A percentile compares a stretch with the other conserved stretches of the same genome.
phyloP scores from a whole-genome alignment of 2,329 filamentous ascomycete species.

The Pseudogymnoascus sp. region DNA sequence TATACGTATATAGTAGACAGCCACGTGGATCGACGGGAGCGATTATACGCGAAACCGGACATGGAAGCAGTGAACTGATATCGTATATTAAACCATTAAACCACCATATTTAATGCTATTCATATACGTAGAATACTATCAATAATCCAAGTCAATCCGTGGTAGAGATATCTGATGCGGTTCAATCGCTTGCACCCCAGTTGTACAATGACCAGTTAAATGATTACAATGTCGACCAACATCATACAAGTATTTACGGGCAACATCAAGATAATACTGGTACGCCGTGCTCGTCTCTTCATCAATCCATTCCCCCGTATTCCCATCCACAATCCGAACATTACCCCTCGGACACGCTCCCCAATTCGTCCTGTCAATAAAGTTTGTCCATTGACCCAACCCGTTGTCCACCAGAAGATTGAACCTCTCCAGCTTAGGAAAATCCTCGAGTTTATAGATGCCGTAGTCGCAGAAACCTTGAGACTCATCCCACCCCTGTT shows the following conservation, averaged over 20 bases:
- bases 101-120: too few relatives aligned
- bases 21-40: too few relatives aligned
- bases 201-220: too few relatives aligned
- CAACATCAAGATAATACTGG: background rate
- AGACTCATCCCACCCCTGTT: background rate
- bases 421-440: background rate
- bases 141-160: background rate
- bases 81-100: too few relatives aligned
- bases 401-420: background rate
- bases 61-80: too few relatives aligned
- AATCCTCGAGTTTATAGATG: background rate
- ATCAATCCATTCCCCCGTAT: background rate
- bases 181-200: background rate
- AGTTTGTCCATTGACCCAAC: background rate
- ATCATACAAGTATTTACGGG: too few relatives aligned
- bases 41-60: too few relatives aligned
- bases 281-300: background rate
- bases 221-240: too few relatives aligned
- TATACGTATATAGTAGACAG: too few relatives aligned
- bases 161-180: background rate
- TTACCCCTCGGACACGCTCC: background rate
- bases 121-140: background rate
- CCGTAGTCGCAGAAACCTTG: background rate
- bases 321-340: background rate
- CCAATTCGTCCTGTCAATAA: background rate